A percentile compares a stretch with the other conserved stretches of the same genome.
Evolutionary conservation across 257 asterid species (phyloP).

Genomic region (Knoxia roxburghii): DNA sequence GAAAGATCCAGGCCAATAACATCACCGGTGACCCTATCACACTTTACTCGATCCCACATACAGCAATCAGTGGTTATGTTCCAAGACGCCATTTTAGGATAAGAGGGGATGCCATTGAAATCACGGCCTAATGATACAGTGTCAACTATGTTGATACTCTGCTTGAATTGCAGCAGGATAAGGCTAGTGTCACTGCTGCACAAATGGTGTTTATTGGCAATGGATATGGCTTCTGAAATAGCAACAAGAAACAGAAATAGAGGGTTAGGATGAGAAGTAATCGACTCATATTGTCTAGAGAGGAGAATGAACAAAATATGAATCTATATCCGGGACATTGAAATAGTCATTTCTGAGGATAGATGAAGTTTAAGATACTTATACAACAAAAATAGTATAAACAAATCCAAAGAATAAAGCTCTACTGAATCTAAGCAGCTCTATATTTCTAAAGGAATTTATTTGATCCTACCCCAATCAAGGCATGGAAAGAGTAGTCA

Average conservation of each 20-base stretch:
- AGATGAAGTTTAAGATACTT: too few species aligned
- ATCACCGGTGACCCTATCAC: slow-evolving; percentile 8
- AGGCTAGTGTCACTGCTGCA: slow-evolving; percentile 10
- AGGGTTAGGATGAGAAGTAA: too few species aligned
- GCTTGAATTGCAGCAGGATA: slow-evolving; percentile 18
- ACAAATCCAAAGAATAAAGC: not conserved
- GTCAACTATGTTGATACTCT: slow-evolving; percentile 3
- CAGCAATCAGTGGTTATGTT: slow-evolving; percentile 15
- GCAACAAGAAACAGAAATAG: not conserved
- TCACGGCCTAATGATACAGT: slow-evolving; percentile 1
- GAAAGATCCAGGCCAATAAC: slow-evolving; percentile 22
- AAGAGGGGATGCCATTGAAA: slow-evolving; percentile 6
- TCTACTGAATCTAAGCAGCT: not conserved
- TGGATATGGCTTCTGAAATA: not conserved
- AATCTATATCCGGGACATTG: too few species aligned
- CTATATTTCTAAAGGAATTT: not conserved
- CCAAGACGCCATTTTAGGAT: slow-evolving; percentile 7
- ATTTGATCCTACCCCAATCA: not conserved
- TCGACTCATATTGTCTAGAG: too few species aligned
- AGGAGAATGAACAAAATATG: not conserved
- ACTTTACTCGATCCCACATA: slow-evolving; percentile 15
- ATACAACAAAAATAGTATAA: not conserved
- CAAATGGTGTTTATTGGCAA: not conserved
- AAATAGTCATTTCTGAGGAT: too few species aligned
- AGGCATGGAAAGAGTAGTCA: not conserved